Percentiles rank a stretch among this genome's conserved stretches.
These are phyloP conservation scores for Malassezia restricta DNA, from an alignment of 1,284 basidiomycete genomes.

Conservation along the genomic window DNA sequence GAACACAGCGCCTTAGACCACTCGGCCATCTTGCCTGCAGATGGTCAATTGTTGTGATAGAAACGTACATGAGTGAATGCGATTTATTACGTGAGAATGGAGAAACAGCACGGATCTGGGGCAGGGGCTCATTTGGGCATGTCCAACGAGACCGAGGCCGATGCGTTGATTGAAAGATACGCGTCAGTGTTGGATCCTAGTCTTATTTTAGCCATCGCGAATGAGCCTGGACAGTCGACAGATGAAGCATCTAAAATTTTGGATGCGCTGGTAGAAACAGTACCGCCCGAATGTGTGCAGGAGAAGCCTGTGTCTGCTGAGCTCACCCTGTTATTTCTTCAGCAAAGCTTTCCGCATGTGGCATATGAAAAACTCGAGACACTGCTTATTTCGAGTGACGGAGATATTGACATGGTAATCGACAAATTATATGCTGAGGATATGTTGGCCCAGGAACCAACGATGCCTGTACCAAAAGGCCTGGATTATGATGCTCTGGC, in stretches of 20 bases:
- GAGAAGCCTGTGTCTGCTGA: not conserved
- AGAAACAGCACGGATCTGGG: not conserved
- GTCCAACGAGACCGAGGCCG: not conserved
- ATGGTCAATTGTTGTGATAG: not conserved
- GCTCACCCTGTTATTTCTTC: constrained; percentile 14
- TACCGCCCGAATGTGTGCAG: not conserved
- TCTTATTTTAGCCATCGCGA: constrained; percentile 6
- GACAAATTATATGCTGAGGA: constrained; percentile 31
- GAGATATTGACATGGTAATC: constrained; percentile 25
- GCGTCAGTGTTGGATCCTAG: constrained; percentile 10
- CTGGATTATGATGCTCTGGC: constrained; percentile 27
- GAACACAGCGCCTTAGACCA: constrained; percentile 35
- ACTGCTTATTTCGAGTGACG: constrained; percentile 16
- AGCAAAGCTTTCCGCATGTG: constrained; percentile 16
- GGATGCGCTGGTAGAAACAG: constrained; percentile 2
- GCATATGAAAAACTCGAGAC: not conserved
- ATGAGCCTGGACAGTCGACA: not conserved
- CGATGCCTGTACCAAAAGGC: not conserved
- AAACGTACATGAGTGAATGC: not conserved
- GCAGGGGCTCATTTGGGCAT: not conserved
- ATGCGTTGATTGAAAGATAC: not conserved
- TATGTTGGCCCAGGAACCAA: constrained; percentile 27
- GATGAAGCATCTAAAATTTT: not conserved
- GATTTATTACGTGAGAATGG: not conserved
- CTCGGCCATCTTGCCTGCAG: constrained; percentile 31